Percentiles rank a stretch among this genome's conserved stretches.
Evolutionary conservation across 495 filamentous ascomycete genomes (phyloP).

Genomic region (Penicillium nucicola): DNA sequence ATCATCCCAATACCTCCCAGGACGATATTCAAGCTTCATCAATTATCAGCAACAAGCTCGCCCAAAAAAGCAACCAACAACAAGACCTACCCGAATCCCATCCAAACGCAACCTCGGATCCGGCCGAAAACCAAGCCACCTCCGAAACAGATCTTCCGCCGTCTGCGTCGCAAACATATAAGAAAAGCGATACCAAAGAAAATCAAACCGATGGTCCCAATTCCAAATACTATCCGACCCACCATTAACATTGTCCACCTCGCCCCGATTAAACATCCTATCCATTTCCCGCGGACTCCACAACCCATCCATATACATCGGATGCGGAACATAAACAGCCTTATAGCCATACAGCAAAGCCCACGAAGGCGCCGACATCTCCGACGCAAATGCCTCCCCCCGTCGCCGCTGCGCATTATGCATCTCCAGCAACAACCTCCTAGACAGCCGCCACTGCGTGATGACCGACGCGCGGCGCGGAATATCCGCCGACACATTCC

Average conservation of each 20-base stretch:
- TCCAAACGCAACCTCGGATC: neutral
- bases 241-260: slow-evolving; percentile 5
- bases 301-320: slow-evolving; percentile 59
- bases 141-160: neutral
- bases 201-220: slow-evolving; percentile 11
- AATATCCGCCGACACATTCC: slow-evolving; percentile 49
- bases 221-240: slow-evolving; percentile 10
- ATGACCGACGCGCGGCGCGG: slow-evolving; percentile 44
- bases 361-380: slow-evolving; percentile 63
- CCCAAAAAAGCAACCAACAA: too few species aligned
- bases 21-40: neutral
- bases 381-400: slow-evolving; percentile 59
- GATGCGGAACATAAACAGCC: slow-evolving; percentile 37
- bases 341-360: slow-evolving; percentile 68
- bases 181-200: slow-evolving; percentile 1
- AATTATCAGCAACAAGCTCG: neutral
- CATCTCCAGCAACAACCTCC: neutral
- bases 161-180: slow-evolving; percentile 7
- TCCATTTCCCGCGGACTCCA: slow-evolving; percentile 45
- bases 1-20: slow-evolving; percentile 3
- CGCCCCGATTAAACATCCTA: slow-evolving; percentile 58
- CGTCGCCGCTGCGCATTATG: neutral
- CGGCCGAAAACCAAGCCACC: neutral
- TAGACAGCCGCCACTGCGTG: slow-evolving; percentile 1
- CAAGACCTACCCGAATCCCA: neutral